phyloP scores from a whole-genome alignment of 1,284 basidiomycete species.

The Trametes sp. region DNA sequence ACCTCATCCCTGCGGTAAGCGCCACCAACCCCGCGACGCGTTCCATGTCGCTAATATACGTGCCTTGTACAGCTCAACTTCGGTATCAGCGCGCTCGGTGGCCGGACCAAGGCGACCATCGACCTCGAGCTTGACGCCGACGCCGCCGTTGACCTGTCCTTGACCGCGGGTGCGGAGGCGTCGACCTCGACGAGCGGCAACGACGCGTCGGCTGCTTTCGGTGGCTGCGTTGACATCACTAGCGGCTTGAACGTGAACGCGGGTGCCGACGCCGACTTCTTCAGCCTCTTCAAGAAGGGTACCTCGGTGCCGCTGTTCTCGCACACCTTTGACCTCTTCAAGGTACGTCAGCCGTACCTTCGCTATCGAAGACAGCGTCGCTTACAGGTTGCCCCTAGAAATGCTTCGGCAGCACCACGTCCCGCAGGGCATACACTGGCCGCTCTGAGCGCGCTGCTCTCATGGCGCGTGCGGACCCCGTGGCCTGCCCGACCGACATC shows the following conservation, averaged over 20 bases:
- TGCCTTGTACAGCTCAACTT: slow-evolving; percentile 45
- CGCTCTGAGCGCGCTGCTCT: slow-evolving; percentile 21
- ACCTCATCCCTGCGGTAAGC: slow-evolving; percentile 54
- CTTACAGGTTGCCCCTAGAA: slow-evolving; percentile 15
- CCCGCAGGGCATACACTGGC: slow-evolving; percentile 27
- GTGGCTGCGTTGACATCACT: slow-evolving; percentile 41
- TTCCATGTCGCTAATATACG: neutral
- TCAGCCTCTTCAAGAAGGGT: slow-evolving; percentile 38
- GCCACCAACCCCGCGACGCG: neutral
- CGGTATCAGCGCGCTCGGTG: slow-evolving; percentile 50
- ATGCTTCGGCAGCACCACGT: slow-evolving; percentile 33
- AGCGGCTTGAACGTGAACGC: slow-evolving; percentile 37
- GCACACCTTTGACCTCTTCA: slow-evolving; percentile 41
- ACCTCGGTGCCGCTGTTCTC: slow-evolving; percentile 37
- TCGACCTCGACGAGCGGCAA: slow-evolving; percentile 20
- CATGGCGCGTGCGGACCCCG: slow-evolving; percentile 13
- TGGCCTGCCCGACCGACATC: slow-evolving; percentile 21
- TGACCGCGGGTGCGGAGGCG: slow-evolving; percentile 36
- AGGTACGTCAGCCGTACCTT: slow-evolving; percentile 7
- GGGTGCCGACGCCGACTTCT: slow-evolving; percentile 39
- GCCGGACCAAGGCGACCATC: slow-evolving; percentile 46
- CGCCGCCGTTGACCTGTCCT: slow-evolving; percentile 46
- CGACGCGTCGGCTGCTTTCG: slow-evolving; percentile 13
- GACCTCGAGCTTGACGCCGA: slow-evolving; percentile 56
- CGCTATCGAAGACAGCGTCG: neutral